Base-by-base conservation (phyloP, 306 rosid species). In the Inga oerstediana region DNA sequence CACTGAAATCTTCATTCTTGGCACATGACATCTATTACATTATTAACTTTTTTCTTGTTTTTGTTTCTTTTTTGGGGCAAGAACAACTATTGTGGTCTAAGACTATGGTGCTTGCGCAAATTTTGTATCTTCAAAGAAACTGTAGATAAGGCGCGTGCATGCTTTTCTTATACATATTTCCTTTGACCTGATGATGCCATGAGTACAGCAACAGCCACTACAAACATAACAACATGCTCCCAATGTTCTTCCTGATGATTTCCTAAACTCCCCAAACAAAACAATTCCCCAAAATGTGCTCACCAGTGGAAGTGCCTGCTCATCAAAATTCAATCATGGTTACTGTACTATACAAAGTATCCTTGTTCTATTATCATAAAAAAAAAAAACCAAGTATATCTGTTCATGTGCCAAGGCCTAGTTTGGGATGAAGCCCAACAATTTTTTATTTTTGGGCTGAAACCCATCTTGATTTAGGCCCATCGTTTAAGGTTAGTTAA, bases 271-370 rank as follows among this genome's bases (percentile, higher is more conserved):
- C 51, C 99, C 99, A 74, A 96, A 93, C 80, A 96, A 52, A 71
- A 90, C 32, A 4, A 93, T 81, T 9, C 96, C 99, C 99, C 98
- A 93, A 35, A 93, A 93, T 0, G 99, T 96, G 93, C 97, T 93
- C 86, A 93, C 97, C 0, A 93, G 91, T 27, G 98, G 99, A 91
- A 93, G 92, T 70, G 98, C 98, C 98, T 93, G 92, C 64, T 82
- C 70, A 76, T 34, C 71, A 64, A 89, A 13, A 81, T 56, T 69
- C 73, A 84, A 59, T 65, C 10, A 65, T 65, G 71, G 43, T 65
- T 32, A 65, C 20, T 14, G n/a, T 65, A 6, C n/a, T 2, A 13
- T 34, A 16, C 15, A 15, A 30, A 32, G 1, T 2, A 65, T 32
- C 19, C 10, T 32, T 13, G 71, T 14, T 65, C 43, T 10, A 59